A percentile compares a stretch with the other conserved stretches of the same genome.
These are phyloP conservation scores for Chalciporus sphaerocephalus DNA, from an alignment of 768 basidiomycete species.

Conservation along the genomic window DNA sequence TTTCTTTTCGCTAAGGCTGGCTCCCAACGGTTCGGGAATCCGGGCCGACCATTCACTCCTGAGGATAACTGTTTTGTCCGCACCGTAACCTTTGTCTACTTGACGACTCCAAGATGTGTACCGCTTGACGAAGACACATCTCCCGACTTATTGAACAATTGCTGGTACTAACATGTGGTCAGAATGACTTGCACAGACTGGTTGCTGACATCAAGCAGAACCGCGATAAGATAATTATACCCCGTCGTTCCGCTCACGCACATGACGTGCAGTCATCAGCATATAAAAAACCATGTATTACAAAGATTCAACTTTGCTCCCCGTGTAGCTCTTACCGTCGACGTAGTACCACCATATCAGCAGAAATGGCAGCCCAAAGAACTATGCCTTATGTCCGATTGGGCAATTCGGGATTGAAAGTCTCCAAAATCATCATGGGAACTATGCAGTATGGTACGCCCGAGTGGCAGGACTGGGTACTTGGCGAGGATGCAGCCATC, in stretches of 20 bases:
- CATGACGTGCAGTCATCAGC: not conserved
- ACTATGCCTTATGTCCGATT: conserved; percentile 29
- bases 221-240: conserved; percentile 8
- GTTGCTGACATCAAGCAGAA: not conserved
- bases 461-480: conserved; percentile 46
- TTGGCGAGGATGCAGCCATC: conserved; percentile 36
- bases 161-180: no score
- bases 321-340: not conserved
- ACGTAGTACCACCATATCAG: not conserved
- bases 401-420: conserved; percentile 43
- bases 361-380: conserved; percentile 7
- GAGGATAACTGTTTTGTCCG: no score
- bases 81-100: no score
- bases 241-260: not conserved
- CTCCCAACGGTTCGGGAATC: no score
- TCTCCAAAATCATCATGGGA: conserved; percentile 44
- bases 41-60: not conserved
- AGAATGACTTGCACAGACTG: no score
- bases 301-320: not conserved
- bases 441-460: conserved; percentile 37
- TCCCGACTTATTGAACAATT: no score
- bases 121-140: no score
- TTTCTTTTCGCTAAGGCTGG: no score
- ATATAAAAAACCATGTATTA: conserved; percentile 4
- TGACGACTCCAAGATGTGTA: no score